Percentiles rank a stretch among this genome's conserved stretches.
phyloP scores from a whole-genome alignment of 2,329 filamentous ascomycete species.

The Cytospora schulzeri region DNA sequence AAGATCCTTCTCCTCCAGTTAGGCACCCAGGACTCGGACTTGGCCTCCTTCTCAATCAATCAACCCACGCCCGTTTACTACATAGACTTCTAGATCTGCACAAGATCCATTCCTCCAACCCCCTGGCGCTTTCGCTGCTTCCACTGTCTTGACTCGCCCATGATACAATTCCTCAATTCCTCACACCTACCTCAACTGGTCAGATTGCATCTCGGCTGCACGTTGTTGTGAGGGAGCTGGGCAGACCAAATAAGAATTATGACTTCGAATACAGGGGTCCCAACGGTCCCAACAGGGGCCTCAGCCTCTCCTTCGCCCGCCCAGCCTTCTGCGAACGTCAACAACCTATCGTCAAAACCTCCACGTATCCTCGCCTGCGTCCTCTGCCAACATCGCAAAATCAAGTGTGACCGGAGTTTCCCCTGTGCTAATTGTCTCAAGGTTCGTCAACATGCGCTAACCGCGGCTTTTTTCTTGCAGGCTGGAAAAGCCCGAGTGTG shows the following conservation, averaged over 20 bases:
- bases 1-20: not conserved
- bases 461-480: not conserved
- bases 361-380: conserved; percentile 56
- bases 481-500: not conserved
- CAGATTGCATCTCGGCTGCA: not conserved
- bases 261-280: not conserved
- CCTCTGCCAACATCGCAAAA: conserved; percentile 63
- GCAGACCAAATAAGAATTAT: not conserved
- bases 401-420: conserved; percentile 62
- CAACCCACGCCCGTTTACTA: not conserved
- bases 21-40: not conserved
- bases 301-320: not conserved
- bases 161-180: not conserved
- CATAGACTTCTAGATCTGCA: not conserved
- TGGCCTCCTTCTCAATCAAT: not conserved
- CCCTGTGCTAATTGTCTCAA: conserved; percentile 64
- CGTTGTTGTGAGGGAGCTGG: not conserved
- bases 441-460: conserved; percentile 41
- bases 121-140: not conserved
- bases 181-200: not conserved
- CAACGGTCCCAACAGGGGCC: conserved; percentile 10
- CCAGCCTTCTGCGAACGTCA: not conserved
- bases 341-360: conserved; percentile 37
- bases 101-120: not conserved
- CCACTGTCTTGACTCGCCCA: not conserved